Percentiles rank a stretch among this genome's conserved stretches.
phyloP scores from a whole-genome alignment of 179 eudicot species.

The Kewa caespitosa region DNA sequence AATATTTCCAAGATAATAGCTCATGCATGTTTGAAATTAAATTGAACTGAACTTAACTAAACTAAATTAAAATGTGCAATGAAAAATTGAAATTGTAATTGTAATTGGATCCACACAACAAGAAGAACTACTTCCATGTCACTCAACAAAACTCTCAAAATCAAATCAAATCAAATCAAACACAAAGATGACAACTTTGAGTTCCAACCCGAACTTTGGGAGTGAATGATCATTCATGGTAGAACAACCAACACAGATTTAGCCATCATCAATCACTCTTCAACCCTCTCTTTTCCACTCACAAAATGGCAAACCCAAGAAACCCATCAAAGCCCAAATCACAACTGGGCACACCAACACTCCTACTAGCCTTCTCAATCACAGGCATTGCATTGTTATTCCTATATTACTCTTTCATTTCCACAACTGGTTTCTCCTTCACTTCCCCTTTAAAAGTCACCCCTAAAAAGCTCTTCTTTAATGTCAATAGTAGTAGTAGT shows the following conservation, averaged over 20 bases:
- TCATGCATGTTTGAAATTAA: too few species aligned
- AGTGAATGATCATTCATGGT: background rate
- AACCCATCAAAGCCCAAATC: constrained; percentile 44
- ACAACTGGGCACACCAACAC: constrained; percentile 50
- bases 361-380: constrained; percentile 41
- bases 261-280: background rate
- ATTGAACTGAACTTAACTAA: too few species aligned
- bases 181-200: too few species aligned
- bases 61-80: too few species aligned
- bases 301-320: constrained; percentile 65
- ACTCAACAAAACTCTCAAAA: too few species aligned
- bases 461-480: constrained; percentile 12
- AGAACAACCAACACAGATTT: background rate
- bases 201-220: too few species aligned
- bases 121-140: too few species aligned
- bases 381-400: constrained; percentile 51
- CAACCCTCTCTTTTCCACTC: constrained; percentile 7
- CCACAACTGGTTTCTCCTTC: constrained; percentile 38
- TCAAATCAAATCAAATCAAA: too few species aligned
- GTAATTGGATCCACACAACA: too few species aligned
- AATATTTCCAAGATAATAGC: too few species aligned
- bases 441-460: constrained; percentile 29
- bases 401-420: constrained; percentile 46
- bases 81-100: too few species aligned
- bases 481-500: background rate